Evolutionary conservation across 2,329 filamentous ascomycete species (phyloP).

Genomic region (Hymenoscyphus albidus): DNA sequence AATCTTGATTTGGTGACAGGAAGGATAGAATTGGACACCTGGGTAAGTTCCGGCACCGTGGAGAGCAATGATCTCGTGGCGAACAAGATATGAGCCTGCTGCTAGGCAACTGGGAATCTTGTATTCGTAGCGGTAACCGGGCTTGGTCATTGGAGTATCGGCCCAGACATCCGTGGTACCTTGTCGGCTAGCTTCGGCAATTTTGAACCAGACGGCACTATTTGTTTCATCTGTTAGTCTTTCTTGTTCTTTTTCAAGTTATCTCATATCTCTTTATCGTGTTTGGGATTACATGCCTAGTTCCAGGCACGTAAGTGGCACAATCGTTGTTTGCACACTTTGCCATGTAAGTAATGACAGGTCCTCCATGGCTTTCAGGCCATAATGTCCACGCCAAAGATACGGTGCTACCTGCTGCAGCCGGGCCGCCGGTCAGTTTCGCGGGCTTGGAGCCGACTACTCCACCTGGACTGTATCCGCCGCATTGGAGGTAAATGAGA

Average conservation of each 20-base stretch:
- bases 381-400: slow-evolving; percentile 52
- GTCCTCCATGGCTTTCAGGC: slow-evolving; percentile 45
- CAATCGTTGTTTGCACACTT: slow-evolving; percentile 48
- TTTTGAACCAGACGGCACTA: slow-evolving; percentile 23
- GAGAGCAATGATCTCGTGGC: slow-evolving; percentile 34
- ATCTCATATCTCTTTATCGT: background rate
- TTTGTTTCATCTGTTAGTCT: background rate
- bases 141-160: slow-evolving; percentile 14
- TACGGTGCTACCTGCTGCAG: slow-evolving; percentile 50
- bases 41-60: slow-evolving; percentile 13
- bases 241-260: background rate
- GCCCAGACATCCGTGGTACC: slow-evolving; percentile 19
- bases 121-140: slow-evolving; percentile 36
- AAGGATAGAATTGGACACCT: slow-evolving; percentile 28
- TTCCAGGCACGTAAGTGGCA: slow-evolving; percentile 46
- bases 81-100: slow-evolving; percentile 38
- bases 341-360: slow-evolving; percentile 58
- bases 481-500: slow-evolving; percentile 53
- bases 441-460: slow-evolving; percentile 48
- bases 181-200: slow-evolving; percentile 14
- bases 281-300: slow-evolving; percentile 30
- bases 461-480: slow-evolving; percentile 48
- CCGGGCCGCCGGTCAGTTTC: slow-evolving; percentile 50
- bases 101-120: slow-evolving; percentile 47
- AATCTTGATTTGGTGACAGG: slow-evolving; percentile 40